phyloP scores from a whole-genome alignment of 2,329 filamentous ascomycete genomes.

The Epichloe scottii region DNA sequence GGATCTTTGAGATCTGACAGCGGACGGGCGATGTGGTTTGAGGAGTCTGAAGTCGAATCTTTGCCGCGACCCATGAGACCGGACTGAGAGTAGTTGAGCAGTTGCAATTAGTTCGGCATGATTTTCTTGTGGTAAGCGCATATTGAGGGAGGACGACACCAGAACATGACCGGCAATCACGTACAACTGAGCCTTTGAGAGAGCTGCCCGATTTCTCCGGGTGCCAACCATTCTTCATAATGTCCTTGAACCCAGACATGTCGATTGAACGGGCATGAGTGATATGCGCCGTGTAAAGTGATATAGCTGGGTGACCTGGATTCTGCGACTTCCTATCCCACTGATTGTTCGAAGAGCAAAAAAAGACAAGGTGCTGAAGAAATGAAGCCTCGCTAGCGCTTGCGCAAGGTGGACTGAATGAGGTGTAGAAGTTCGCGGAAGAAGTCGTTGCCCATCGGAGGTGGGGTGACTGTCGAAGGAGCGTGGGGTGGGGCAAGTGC shows the following conservation, averaged over 20 bases:
- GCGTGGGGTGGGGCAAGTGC: not conserved
- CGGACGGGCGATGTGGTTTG: slow-evolving; percentile 39
- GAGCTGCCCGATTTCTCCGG: slow-evolving; percentile 27
- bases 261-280: not conserved
- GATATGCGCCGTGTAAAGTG: not conserved
- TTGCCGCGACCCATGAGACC: slow-evolving; percentile 31
- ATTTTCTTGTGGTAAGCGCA: not conserved
- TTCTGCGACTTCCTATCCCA: too few species aligned
- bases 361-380: not conserved
- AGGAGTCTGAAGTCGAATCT: slow-evolving; percentile 8
- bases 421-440: not conserved
- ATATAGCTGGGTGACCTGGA: not conserved
- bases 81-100: slow-evolving; percentile 23
- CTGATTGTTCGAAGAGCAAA: not conserved
- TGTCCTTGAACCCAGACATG: slow-evolving; percentile 35
- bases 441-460: not conserved
- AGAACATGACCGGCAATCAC: slow-evolving; percentile 11
- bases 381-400: not conserved
- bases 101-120: not conserved
- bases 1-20: slow-evolving; percentile 64
- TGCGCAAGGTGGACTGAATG: not conserved
- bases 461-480: slow-evolving; percentile 1
- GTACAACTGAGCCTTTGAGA: slow-evolving; percentile 32
- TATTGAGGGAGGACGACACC: slow-evolving; percentile 1
- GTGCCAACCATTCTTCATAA: slow-evolving; percentile 40